Evolutionary conservation across 192 early-diverging fungal genomes (phyloP).

Genomic region (Gamsiella multidivaricata): DNA sequence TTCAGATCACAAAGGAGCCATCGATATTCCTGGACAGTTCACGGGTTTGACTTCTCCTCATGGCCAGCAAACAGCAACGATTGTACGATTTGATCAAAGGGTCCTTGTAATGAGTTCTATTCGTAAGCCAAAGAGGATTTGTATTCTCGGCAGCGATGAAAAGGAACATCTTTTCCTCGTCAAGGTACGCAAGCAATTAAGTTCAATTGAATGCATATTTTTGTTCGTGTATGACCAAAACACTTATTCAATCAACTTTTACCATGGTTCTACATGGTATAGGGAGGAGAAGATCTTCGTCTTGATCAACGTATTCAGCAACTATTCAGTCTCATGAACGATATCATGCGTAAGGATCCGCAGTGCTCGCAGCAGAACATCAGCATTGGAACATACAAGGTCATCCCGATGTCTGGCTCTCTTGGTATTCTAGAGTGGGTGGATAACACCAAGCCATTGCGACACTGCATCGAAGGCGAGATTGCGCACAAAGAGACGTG

Average conservation of each 20-base stretch:
- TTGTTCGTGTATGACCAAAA: not conserved
- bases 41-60: conserved; percentile 65
- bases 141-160: conserved; percentile 79
- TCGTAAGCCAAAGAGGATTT: conserved; percentile 76
- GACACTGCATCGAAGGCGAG: conserved; percentile 68
- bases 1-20: conserved; percentile 48
- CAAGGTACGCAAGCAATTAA: no score
- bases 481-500: conserved; percentile 56
- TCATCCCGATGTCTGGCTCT: conserved; percentile 68
- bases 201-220: no score
- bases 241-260: not conserved
- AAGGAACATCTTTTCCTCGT: conserved; percentile 79
- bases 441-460: conserved; percentile 74
- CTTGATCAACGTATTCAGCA: conserved; percentile 84
- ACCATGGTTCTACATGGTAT: not conserved
- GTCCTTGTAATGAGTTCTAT: conserved; percentile 78
- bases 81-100: conserved; percentile 70
- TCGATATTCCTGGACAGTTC: conserved; percentile 87
- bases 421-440: conserved; percentile 87
- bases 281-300: conserved; percentile 87
- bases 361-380: conserved; percentile 68
- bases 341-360: conserved; percentile 63
- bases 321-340: conserved; percentile 84
- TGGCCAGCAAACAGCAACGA: conserved; percentile 64
- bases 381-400: conserved; percentile 77